These are phyloP conservation scores for Ceratobasidium sp. DNA, from an alignment of 1,284 basidiomycete species.

Conservation along the genomic window DNA sequence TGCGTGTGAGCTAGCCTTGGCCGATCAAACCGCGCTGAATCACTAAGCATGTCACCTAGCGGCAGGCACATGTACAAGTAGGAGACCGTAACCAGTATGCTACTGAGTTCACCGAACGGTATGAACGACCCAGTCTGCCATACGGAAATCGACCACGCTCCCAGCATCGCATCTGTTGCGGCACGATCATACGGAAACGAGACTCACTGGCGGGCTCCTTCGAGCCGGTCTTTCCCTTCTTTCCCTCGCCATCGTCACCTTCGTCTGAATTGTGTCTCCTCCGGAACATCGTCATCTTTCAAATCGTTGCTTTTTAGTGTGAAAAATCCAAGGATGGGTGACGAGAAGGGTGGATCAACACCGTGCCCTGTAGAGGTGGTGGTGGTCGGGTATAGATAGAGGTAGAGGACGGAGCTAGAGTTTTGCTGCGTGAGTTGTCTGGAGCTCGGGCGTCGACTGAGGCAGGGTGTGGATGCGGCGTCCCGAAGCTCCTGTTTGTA, in stretches of 20 bases:
- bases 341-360: background rate
- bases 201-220: constrained; percentile 38
- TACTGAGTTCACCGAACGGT: no score
- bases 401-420: background rate
- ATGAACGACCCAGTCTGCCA: no score
- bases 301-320: background rate
- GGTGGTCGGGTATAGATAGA: background rate
- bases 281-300: constrained; percentile 16
- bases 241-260: constrained; percentile 35
- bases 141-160: background rate
- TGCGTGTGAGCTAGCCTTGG: background rate
- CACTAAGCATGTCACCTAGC: no score
- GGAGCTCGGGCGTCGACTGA: constrained; percentile 29
- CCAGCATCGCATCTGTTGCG: background rate
- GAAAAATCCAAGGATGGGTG: background rate
- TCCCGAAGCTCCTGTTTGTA: constrained; percentile 19
- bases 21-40: background rate
- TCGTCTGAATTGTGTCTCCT: constrained; percentile 15
- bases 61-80: no score
- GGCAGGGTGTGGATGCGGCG: constrained; percentile 32
- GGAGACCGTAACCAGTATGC: no score
- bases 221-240: constrained; percentile 32
- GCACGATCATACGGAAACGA: background rate
- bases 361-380: background rate
- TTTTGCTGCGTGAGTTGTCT: constrained; percentile 11